Percentiles rank a stretch among this genome's conserved stretches.
Conservation (phyloP, 2,329 filamentous ascomycete genomes). For the Fusarium keratoplasticum region DNA sequence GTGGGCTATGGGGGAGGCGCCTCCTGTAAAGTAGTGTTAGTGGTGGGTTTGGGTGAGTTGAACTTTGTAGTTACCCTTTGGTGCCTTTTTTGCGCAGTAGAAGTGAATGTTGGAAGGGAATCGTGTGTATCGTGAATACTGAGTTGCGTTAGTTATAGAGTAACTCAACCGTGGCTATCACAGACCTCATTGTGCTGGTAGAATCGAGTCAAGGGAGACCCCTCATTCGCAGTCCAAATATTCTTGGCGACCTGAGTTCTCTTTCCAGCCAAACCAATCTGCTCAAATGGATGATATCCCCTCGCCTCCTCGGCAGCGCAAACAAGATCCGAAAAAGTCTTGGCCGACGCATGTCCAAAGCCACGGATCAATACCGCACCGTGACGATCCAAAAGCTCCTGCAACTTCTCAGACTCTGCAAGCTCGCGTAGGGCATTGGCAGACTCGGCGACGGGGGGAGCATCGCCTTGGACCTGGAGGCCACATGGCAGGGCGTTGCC, state of each 20-base stretch:
- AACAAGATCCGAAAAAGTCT: slow-evolving; percentile 23
- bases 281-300: slow-evolving; percentile 14
- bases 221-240: slow-evolving; percentile 29
- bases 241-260: slow-evolving; percentile 11
- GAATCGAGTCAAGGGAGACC: slow-evolving; percentile 16
- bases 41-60: neutral
- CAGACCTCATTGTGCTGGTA: slow-evolving; percentile 31
- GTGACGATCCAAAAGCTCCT: slow-evolving; percentile 9
- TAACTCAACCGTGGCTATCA: neutral
- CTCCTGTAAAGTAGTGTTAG: neutral
- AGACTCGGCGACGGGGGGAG: slow-evolving; percentile 4
- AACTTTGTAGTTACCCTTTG: slow-evolving; percentile 4
- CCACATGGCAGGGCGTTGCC: slow-evolving; percentile 15
- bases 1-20: slow-evolving; percentile 15
- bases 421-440: neutral
- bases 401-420: slow-evolving; percentile 13
- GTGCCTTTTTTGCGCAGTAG: slow-evolving; percentile 26
- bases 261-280: slow-evolving; percentile 27
- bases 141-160: neutral
- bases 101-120: slow-evolving; percentile 31
- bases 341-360: slow-evolving; percentile 15
- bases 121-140: slow-evolving; percentile 27
- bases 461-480: neutral
- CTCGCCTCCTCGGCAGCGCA: slow-evolving; percentile 16
- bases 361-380: slow-evolving; percentile 21